phyloP scores from a whole-genome alignment of 2,329 filamentous ascomycete genomes.

The Lasiodiplodia sp. region DNA sequence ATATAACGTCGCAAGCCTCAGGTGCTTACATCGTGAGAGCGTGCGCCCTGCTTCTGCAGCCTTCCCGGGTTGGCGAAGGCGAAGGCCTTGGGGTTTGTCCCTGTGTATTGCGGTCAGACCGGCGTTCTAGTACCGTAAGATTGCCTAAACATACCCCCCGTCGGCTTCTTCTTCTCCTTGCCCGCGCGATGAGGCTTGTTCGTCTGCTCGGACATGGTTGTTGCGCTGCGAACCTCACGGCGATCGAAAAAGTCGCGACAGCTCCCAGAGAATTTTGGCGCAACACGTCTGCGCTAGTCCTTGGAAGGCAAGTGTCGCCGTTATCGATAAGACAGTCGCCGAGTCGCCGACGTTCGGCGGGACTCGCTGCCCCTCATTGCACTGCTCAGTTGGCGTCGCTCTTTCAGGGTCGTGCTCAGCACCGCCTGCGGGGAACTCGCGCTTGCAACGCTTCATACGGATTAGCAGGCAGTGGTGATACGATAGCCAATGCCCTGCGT shows the following conservation, averaged over 20 bases:
- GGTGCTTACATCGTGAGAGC: constrained; percentile 70
- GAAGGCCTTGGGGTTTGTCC: constrained; percentile 89
- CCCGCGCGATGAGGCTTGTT: constrained; percentile 85
- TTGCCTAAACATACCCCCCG: constrained; percentile 60
- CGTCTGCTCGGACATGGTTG: constrained; percentile 77
- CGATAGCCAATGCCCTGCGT: constrained; percentile 15
- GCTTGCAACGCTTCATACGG: not conserved
- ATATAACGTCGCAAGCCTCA: too few species aligned
- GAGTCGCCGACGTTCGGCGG: not conserved
- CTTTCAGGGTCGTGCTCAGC: constrained; percentile 17
- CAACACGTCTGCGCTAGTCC: constrained; percentile 6
- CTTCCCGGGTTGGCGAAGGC: constrained; percentile 83
- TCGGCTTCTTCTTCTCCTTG: constrained; percentile 86
- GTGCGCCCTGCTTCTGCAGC: constrained; percentile 75
- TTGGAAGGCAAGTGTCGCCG: not conserved
- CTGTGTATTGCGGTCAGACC: constrained; percentile 50
- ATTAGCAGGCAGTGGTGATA: not conserved
- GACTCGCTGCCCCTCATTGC: constrained; percentile 16
- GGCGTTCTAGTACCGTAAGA: constrained; percentile 23
- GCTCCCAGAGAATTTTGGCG: constrained; percentile 30
- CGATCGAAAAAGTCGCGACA: constrained; percentile 26
- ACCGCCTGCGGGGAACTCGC: constrained; percentile 4
- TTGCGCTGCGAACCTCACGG: constrained; percentile 27
- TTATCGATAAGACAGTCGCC: constrained; percentile 26
- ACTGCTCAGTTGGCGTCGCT: not conserved